Conservation (phyloP, 2,329 filamentous ascomycete species). For the Colletotrichum euphorbiae region DNA sequence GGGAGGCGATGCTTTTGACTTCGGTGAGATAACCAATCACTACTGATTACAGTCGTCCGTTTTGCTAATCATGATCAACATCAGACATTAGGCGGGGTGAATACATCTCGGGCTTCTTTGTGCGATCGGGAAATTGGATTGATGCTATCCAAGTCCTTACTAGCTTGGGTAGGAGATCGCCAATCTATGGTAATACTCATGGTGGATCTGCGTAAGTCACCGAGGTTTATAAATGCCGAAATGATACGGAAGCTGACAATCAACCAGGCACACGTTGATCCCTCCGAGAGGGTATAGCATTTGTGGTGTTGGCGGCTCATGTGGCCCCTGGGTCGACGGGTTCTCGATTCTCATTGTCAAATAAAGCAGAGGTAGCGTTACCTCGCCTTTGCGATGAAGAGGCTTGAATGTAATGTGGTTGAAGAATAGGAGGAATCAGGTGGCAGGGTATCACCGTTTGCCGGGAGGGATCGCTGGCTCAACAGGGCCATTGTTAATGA, state of each 20-base stretch:
- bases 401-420: background rate
- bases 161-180: conserved; percentile 86
- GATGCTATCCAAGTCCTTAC: conserved; percentile 93
- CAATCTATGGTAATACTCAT: conserved; percentile 82
- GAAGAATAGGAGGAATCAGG: background rate
- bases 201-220: conserved; percentile 87
- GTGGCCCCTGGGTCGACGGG: conserved; percentile 83
- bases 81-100: conserved; percentile 88
- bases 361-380: background rate
- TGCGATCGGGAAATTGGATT: conserved; percentile 84
- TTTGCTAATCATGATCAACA: conserved; percentile 26
- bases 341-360: conserved; percentile 78
- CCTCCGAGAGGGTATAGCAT: conserved; percentile 90
- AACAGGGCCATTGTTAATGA: background rate
- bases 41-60: background rate
- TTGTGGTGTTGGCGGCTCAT: conserved; percentile 87
- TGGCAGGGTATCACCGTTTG: background rate
- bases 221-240: background rate
- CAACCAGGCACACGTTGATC: conserved; percentile 81
- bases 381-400: background rate
- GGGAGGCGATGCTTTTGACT: conserved; percentile 78
- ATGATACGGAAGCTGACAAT: conserved; percentile 28
- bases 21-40: conserved; percentile 67
- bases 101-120: conserved; percentile 85
- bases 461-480: background rate